Conservation (phyloP, 169 alveolate species). For the Cryptosporidium baileyi region DNA sequence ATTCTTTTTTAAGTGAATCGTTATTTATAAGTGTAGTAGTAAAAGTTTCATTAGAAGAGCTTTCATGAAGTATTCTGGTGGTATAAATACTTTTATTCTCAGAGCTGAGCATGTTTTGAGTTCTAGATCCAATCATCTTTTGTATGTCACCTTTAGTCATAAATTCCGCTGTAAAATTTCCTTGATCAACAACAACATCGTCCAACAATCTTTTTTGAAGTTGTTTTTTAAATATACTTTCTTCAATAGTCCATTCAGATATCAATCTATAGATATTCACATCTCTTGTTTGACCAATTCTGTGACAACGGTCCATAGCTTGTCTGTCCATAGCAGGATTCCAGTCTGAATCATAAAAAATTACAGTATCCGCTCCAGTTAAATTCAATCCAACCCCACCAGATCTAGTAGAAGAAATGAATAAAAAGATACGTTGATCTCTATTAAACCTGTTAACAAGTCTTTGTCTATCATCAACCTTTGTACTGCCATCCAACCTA, state of each 20-base stretch:
- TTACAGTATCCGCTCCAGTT: conserved; percentile 98
- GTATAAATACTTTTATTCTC: conserved; percentile 72
- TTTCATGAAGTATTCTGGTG: conserved; percentile 76
- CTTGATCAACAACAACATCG: conserved; percentile 96
- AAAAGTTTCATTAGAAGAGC: conserved; percentile 71
- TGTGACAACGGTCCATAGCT: conserved; percentile 98
- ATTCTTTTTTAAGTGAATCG: conserved; percentile 74
- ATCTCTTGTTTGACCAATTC: conserved; percentile 97
- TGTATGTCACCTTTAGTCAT: conserved; percentile 46
- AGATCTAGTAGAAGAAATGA: conserved; percentile 97
- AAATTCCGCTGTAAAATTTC: conserved; percentile 83
- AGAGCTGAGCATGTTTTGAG: conserved; percentile 44
- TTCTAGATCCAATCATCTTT: conserved; percentile 64
- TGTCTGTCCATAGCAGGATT: conserved; percentile 99
- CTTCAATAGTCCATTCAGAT: conserved; percentile 96
- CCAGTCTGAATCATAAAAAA: conserved; percentile 99
- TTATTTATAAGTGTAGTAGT: background rate
- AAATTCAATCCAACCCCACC: conserved; percentile 98
- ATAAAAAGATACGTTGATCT: conserved; percentile 91
- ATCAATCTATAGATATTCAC: conserved; percentile 96
- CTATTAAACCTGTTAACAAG: conserved; percentile 94
- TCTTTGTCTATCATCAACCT: conserved; percentile 94
- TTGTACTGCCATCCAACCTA: conserved; percentile 97
- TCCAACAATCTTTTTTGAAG: conserved; percentile 95
- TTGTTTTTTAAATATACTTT: conserved; percentile 94